Evolutionary conservation across 495 filamentous ascomycete genomes (phyloP), one percentile per base, ranked within the genome.

Genomic region (Neurospora discreta): DNA sequence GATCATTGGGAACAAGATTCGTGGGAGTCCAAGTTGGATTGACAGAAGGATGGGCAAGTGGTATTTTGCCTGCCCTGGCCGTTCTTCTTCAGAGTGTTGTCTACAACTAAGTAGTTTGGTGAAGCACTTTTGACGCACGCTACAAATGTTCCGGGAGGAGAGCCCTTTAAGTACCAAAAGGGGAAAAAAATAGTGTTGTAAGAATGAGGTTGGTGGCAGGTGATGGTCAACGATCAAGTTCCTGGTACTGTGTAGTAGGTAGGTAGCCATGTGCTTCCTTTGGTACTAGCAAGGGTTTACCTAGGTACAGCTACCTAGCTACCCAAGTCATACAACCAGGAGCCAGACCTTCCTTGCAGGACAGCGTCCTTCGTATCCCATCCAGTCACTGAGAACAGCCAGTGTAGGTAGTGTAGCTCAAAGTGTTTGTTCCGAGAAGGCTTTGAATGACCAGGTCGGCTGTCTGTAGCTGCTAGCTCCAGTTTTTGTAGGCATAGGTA

Each of bases 1-100:
- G 58, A 72, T 75, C 81, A 83, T 84, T 71, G 70, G 60, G 60
- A 58, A 58, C 46, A 65, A 13, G 23, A 23, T 26, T 60, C 2
- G 52, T 60, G 15, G 33, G 52, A 60, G 52, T 60, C 13, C 13
- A 60, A 16, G 52, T 15, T 60, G 26, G 20, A n/a, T 60, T 60
- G 52, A 60, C 6, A 8, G 20, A 6, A 60, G 52, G 52, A 60
- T 60, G 23, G 2, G 44, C 44, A 13, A 60, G 30, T 60, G 52
- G 4, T n/a, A n/a, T 3, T 60, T 60, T 60, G 26, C 52, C 52
- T 60, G 52, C 52, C 30, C 26, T 60, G 26, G 52, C 52, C 30
- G 52, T 60, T 60, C 5, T 30, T 60, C 5, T 60, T 60, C 10
- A 2, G 7, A 30, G 52, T 16, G 52, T 30, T 60, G 52, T 60